Evolutionary conservation across 768 basidiomycete genomes (phyloP).

Genomic region (Butyriboletus loyo): DNA sequence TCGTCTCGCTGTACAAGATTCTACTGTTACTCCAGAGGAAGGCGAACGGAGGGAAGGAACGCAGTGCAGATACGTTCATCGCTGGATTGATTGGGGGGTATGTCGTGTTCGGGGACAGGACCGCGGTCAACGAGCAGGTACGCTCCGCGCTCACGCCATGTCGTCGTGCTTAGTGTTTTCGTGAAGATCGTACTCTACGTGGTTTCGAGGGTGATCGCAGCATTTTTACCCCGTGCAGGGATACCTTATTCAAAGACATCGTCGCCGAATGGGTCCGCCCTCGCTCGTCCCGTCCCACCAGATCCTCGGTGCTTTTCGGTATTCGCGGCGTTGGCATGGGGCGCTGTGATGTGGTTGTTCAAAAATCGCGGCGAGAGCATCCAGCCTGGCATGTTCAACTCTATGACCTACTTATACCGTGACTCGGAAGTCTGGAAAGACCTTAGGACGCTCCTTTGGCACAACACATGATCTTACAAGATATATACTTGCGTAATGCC

Average conservation of each 20-base stretch:
- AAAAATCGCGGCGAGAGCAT: conserved; percentile 83
- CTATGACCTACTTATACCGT: conserved; percentile 93
- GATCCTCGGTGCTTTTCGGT: conserved; percentile 80
- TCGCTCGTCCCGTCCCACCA: conserved; percentile 74
- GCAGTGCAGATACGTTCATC: conserved; percentile 81
- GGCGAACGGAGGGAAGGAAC: conserved; percentile 76
- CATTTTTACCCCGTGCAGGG: conserved; percentile 80
- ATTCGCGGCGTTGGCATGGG: conserved; percentile 91
- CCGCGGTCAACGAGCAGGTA: conserved; percentile 91
- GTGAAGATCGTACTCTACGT: conserved; percentile 93
- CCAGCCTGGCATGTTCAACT: conserved; percentile 95
- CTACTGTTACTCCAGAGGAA: conserved; percentile 80
- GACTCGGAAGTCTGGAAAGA: conserved; percentile 87
- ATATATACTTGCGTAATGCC: conserved; percentile 1
- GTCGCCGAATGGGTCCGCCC: conserved; percentile 38
- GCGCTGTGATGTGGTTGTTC: conserved; percentile 96
- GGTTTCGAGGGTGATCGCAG: conserved; percentile 85
- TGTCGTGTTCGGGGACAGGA: conserved; percentile 80
- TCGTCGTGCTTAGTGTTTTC: conserved; percentile 1
- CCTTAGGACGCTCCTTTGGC: conserved; percentile 85
- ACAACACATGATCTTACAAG: conserved; percentile 57
- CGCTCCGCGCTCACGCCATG: conserved; percentile 20
- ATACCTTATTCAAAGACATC: conserved; percentile 49
- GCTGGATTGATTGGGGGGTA: conserved; percentile 94
- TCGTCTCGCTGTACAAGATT: conserved; percentile 91